phyloP scores from a whole-genome alignment of 345 rosid species.

The Corchorus capsularis region DNA sequence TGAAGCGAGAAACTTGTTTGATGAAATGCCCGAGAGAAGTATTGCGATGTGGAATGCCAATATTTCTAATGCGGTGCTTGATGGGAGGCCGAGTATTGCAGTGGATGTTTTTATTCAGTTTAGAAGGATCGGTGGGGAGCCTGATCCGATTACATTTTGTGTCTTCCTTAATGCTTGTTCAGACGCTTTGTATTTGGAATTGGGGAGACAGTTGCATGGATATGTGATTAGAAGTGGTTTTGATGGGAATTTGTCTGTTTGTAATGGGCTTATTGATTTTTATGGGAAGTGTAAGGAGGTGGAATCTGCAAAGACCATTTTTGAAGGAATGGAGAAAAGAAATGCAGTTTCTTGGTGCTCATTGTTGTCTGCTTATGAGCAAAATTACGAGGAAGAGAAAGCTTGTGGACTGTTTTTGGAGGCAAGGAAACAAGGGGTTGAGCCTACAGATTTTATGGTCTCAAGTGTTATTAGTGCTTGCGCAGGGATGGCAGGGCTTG shows the following conservation, averaged over 20 bases:
- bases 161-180: constrained; percentile 75
- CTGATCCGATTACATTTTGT: constrained; percentile 71
- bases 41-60: constrained; percentile 72
- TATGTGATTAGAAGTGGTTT: constrained; percentile 52
- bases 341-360: constrained; percentile 91
- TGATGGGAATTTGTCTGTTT: constrained; percentile 52
- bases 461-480: constrained; percentile 71
- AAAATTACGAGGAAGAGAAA: constrained; percentile 70
- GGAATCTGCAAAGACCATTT: constrained; percentile 48
- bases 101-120: constrained; percentile 55
- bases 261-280: constrained; percentile 76
- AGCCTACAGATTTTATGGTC: constrained; percentile 68
- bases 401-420: constrained; percentile 50
- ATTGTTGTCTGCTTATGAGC: constrained; percentile 61
- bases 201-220: constrained; percentile 75
- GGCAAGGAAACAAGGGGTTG: constrained; percentile 55
- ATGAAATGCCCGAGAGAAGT: constrained; percentile 75
- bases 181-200: constrained; percentile 44
- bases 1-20: constrained; percentile 71
- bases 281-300: constrained; percentile 79
- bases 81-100: constrained; percentile 51
- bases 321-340: constrained; percentile 49
- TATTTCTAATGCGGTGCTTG: constrained; percentile 68
- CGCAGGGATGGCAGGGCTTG: constrained; percentile 69
- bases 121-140: constrained; percentile 53